Evolutionary conservation across 2,329 filamentous ascomycete species (phyloP).

Genomic region (Pezicula rhizophila): DNA sequence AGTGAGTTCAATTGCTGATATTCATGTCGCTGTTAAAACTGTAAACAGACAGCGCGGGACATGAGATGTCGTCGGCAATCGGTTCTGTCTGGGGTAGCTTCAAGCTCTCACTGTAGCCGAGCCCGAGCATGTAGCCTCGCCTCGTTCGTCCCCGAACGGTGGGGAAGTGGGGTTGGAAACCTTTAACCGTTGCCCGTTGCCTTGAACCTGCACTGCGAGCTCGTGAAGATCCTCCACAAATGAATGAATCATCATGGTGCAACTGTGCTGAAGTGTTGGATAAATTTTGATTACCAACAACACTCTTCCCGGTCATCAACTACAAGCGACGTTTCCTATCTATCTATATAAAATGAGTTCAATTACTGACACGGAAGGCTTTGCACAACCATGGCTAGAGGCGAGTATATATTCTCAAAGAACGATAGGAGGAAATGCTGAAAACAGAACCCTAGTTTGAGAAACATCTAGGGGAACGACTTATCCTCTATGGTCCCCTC

Average conservation of each 20-base stretch:
- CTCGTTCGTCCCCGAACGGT: background rate
- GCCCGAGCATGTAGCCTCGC: slow-evolving; percentile 3
- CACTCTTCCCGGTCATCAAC: background rate
- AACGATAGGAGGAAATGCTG: background rate
- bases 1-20: background rate
- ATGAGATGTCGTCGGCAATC: background rate
- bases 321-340: background rate
- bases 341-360: background rate
- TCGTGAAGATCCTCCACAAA: too few relatives aligned
- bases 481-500: slow-evolving; percentile 5
- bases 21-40: background rate
- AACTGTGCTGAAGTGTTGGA: too few relatives aligned
- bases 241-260: too few relatives aligned
- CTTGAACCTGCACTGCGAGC: background rate
- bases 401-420: background rate
- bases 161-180: slow-evolving; percentile 4
- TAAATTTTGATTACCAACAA: too few relatives aligned
- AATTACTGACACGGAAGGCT: slow-evolving; percentile 1
- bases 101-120: slow-evolving; percentile 1
- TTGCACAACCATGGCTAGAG: slow-evolving; percentile 10
- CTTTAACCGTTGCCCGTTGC: slow-evolving; percentile 5
- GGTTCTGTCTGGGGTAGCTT: background rate
- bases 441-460: slow-evolving; percentile 7
- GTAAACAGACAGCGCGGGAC: background rate
- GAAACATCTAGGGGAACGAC: slow-evolving; percentile 9